phyloP scores from a whole-genome alignment of 352 stramenopile genomes.

The Elongisporangium senticosum region DNA sequence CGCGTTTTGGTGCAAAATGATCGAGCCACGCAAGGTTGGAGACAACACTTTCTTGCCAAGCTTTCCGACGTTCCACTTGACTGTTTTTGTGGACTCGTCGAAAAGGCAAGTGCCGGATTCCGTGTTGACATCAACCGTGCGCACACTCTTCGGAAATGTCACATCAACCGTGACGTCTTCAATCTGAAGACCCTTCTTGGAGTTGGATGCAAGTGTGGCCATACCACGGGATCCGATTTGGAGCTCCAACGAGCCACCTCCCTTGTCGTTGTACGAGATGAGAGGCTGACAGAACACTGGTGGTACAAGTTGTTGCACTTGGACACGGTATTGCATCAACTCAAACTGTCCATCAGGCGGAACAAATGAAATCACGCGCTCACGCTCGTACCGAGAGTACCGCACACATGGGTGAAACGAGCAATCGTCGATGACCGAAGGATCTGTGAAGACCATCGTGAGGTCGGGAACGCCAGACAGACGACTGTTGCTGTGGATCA shows the following conservation, averaged over 20 bases:
- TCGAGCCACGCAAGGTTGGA: slow-evolving; percentile 88
- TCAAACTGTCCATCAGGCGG: slow-evolving; percentile 97
- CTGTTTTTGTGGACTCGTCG: slow-evolving; percentile 91
- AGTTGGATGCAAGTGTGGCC: slow-evolving; percentile 72
- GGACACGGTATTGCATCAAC: slow-evolving; percentile 85
- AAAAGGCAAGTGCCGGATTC: slow-evolving; percentile 92
- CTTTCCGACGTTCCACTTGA: slow-evolving; percentile 95
- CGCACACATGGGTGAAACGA: slow-evolving; percentile 98
- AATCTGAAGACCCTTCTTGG: slow-evolving; percentile 71
- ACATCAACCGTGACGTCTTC: slow-evolving; percentile 94
- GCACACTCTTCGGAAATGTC: slow-evolving; percentile 95
- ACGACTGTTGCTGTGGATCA: slow-evolving; percentile 93
- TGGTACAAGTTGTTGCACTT: slow-evolving; percentile 76
- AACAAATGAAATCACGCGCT: slow-evolving; percentile 96
- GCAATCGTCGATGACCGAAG: slow-evolving; percentile 96
- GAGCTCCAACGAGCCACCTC: slow-evolving; percentile 59
- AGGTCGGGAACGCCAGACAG: slow-evolving; percentile 97
- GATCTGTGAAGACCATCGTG: slow-evolving; percentile 95
- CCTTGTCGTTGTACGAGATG: slow-evolving; percentile 78
- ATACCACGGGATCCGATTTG: slow-evolving; percentile 70
- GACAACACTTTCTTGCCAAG: slow-evolving; percentile 86
- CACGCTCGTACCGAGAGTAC: slow-evolving; percentile 94
- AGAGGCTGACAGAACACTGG: slow-evolving; percentile 88
- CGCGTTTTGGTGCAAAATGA: slow-evolving; percentile 86
- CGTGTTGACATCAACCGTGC: slow-evolving; percentile 93